Evolutionary conservation across 805 yeast species (phyloP), one percentile per base, ranked within the genome.

Genomic region (Saturnispora mendoncae): DNA sequence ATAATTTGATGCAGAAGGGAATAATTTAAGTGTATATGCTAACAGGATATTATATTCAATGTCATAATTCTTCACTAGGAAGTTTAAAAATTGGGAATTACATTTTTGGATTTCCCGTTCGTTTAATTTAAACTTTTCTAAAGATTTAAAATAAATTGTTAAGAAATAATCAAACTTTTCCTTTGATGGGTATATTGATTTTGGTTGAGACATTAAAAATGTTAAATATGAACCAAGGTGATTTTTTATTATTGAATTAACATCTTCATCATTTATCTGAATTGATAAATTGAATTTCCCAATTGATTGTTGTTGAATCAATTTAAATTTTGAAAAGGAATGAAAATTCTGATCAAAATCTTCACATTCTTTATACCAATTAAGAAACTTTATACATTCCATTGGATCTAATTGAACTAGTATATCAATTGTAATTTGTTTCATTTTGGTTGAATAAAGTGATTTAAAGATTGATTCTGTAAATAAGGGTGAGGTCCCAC

Each of bases 361-460:
- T 8, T 9, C 27, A 12, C 33, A 28, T 10, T 34, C 43, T 9
- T 34, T 40, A 24, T 34, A 40, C 43, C 43, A 40, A 24, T 42
- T 32, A 18, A 30, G 31, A 13, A 47, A n/a, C 10, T 43, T 14
- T 12, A 53, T 34, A 29, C 44, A 51, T 1, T 33, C 33, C n/a
- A 38, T 33, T 2, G 58, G 52, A n/a, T 49, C 46, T 14, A 46
- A 45, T 15, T 46, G 44, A 4, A 49, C 43, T 12, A 56, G 38
- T 4, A 48, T 21, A 12, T 49, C 46, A 20, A 56, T 43, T 19
- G 51, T 51, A 8, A 46, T 25, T 6, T 44, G 32, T 26, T 48
- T 43, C 53, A 56, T 47, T 6, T 44, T 48, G 36, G 14, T 50
- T 28, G 40, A 50, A 54, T 19, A 43, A 43, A 28, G 30, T 18